These are phyloP conservation scores for Fusarium hostae DNA, from an alignment of 2,329 filamentous ascomycete genomes.

Conservation along the genomic window DNA sequence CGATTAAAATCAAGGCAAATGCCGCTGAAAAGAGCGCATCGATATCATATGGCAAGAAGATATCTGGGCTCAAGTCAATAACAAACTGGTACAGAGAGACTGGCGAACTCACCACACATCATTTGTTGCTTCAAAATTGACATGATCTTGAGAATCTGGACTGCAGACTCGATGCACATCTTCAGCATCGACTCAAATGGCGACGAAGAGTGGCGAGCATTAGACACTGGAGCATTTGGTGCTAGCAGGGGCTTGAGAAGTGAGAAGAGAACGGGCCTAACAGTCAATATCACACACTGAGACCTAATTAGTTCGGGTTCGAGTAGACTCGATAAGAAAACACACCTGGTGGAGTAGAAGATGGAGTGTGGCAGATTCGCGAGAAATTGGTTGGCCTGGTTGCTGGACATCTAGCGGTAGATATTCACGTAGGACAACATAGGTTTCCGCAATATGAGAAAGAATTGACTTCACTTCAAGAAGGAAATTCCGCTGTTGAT, in stretches of 20 bases:
- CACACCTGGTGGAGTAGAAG: slow-evolving; percentile 32
- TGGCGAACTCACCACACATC: slow-evolving; percentile 25
- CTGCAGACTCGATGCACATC: slow-evolving; percentile 36
- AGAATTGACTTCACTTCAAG: slow-evolving; percentile 33
- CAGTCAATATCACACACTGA: slow-evolving; percentile 35
- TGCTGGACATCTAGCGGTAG: slow-evolving; percentile 17
- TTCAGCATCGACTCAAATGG: slow-evolving; percentile 37
- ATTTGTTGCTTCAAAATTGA: slow-evolving; percentile 30
- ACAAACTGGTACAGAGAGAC: neutral
- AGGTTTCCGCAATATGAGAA: slow-evolving; percentile 29
- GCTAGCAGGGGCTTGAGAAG: slow-evolving; percentile 30
- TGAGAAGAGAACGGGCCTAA: slow-evolving; percentile 34
- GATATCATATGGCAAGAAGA: slow-evolving; percentile 37
- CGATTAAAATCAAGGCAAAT: slow-evolving; percentile 32
- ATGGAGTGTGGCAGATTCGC: slow-evolving; percentile 35
- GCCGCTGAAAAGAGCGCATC: slow-evolving; percentile 35
- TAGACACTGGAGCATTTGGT: neutral
- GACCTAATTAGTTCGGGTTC: neutral
- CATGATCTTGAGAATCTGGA: slow-evolving; percentile 35
- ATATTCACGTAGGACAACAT: slow-evolving; percentile 19
- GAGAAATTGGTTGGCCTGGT: slow-evolving; percentile 22
- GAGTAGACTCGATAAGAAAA: neutral
- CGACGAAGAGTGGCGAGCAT: slow-evolving; percentile 10
- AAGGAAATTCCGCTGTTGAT: slow-evolving; percentile 26
- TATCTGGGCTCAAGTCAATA: slow-evolving; percentile 10